Conservation (phyloP, 1,284 basidiomycete species). For the Melampsora larici-populina region DNA sequence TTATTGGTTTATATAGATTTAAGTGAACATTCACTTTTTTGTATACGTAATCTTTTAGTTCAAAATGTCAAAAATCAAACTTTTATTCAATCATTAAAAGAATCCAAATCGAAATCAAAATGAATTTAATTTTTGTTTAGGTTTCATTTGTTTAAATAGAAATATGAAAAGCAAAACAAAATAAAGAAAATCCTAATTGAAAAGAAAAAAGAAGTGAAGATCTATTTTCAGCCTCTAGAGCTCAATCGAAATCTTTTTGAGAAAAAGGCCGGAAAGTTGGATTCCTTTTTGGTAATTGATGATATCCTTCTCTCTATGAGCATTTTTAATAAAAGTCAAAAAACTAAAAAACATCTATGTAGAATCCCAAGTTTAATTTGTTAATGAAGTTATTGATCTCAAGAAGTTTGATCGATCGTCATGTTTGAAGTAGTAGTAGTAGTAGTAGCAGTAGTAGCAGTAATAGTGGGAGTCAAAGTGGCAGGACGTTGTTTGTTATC, state of each 20-base stretch:
- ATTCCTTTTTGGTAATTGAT: neutral
- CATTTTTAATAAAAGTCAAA: too few relatives aligned
- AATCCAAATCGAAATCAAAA: neutral
- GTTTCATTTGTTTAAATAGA: neutral
- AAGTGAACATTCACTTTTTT: neutral
- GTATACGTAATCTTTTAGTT: neutral
- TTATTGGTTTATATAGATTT: neutral
- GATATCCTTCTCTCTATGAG: too few relatives aligned
- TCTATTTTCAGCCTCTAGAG: too few relatives aligned
- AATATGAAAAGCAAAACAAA: neutral
- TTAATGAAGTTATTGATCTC: neutral
- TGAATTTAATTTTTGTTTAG: too few relatives aligned
- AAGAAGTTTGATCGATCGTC: neutral
- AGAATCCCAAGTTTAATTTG: neutral
- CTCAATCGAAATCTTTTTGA: too few relatives aligned
- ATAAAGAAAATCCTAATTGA: too few relatives aligned
- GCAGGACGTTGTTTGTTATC: constrained; percentile 39
- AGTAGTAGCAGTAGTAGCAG: neutral
- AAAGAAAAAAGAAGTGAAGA: too few relatives aligned
- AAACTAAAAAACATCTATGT: too few relatives aligned
- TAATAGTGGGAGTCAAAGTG: neutral
- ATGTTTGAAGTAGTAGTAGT: neutral
- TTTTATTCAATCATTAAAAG: neutral
- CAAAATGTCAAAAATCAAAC: neutral
- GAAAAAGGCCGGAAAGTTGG: too few relatives aligned